These are phyloP conservation scores for Aspergillus unguis DNA, from an alignment of 2,329 filamentous ascomycete genomes.

Conservation along the genomic window DNA sequence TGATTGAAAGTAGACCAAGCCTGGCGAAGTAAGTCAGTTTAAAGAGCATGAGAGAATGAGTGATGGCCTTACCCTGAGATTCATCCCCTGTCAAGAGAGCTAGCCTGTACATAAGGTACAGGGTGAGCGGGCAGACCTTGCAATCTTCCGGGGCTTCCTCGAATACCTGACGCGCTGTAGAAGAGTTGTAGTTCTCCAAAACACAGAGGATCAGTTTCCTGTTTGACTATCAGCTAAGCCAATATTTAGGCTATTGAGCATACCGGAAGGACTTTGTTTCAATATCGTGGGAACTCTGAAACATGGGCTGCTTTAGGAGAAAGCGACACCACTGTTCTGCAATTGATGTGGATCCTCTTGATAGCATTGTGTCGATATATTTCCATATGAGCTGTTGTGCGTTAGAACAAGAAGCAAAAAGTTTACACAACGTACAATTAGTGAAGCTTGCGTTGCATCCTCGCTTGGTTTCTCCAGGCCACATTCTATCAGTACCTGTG, in stretches of 20 bases:
- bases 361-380: constrained; percentile 60
- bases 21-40: constrained; percentile 46
- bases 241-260: not conserved
- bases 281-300: constrained; percentile 65
- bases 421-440: constrained; percentile 34
- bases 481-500: constrained; percentile 41
- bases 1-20: constrained; percentile 56
- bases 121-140: constrained; percentile 62
- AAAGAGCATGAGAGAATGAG: not conserved
- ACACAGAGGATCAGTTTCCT: constrained; percentile 74
- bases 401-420: not conserved
- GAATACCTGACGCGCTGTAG: constrained; percentile 55
- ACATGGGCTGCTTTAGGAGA: constrained; percentile 61
- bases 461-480: constrained; percentile 52
- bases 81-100: constrained; percentile 59
- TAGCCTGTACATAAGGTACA: constrained; percentile 73
- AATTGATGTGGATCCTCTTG: constrained; percentile 50
- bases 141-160: constrained; percentile 57
- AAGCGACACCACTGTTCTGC: constrained; percentile 70
- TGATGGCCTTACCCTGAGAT: constrained; percentile 44
- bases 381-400: constrained; percentile 72
- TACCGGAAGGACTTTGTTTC: constrained; percentile 66
- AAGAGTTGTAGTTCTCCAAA: constrained; percentile 56
- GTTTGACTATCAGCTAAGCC: constrained; percentile 14
- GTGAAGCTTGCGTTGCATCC: constrained; percentile 54